Evolutionary conservation across 352 stramenopile species (phyloP).

Genomic region (Pythium brachiatum): DNA sequence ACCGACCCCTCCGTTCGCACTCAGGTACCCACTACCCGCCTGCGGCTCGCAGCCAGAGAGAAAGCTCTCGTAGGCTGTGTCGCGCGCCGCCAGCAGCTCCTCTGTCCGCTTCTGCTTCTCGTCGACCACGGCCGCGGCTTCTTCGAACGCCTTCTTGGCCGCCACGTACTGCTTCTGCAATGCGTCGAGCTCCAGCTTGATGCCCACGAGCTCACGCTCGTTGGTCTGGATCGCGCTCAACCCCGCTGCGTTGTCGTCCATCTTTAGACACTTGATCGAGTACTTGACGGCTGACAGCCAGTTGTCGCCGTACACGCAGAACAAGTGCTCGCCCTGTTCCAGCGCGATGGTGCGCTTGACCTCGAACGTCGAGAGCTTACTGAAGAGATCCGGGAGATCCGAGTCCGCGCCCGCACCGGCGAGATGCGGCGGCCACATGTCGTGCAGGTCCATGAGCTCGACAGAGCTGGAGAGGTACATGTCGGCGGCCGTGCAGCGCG

Average conservation of each 20-base stretch:
- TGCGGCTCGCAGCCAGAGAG: constrained; percentile 53
- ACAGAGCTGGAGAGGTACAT: constrained; percentile 86
- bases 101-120: constrained; percentile 72
- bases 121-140: constrained; percentile 63
- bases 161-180: constrained; percentile 79
- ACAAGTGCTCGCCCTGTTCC: constrained; percentile 79
- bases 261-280: constrained; percentile 85
- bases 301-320: constrained; percentile 88
- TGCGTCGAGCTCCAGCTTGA: constrained; percentile 73
- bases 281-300: constrained; percentile 88
- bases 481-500: constrained; percentile 79
- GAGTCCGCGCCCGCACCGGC: constrained; percentile 49
- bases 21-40: background rate
- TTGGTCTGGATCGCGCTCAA: constrained; percentile 68
- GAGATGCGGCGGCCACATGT: constrained; percentile 67
- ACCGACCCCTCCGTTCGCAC: constrained; percentile 23
- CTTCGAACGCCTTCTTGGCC: constrained; percentile 80
- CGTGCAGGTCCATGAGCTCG: constrained; percentile 86
- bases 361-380: constrained; percentile 80
- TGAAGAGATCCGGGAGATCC: constrained; percentile 82
- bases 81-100: constrained; percentile 61
- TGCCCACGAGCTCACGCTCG: constrained; percentile 68
- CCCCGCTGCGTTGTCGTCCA: constrained; percentile 49
- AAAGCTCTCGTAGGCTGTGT: constrained; percentile 75
- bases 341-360: constrained; percentile 75